phyloP scores from a whole-genome alignment of 148 eudicot species.

The Rhododendron mucronatum region DNA sequence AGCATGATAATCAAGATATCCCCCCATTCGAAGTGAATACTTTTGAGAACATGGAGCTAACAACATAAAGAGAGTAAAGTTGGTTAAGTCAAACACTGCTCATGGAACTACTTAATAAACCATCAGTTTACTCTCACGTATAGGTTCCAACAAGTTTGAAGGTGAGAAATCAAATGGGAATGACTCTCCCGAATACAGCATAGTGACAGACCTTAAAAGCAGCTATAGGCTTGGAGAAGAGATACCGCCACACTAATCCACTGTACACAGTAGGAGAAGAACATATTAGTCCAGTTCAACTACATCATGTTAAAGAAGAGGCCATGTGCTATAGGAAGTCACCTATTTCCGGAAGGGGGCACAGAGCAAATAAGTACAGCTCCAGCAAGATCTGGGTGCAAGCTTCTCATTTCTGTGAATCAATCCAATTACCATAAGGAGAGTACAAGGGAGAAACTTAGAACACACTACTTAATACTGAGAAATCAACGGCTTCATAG shows the following conservation, averaged over 20 bases:
- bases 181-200: neutral
- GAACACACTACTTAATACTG: neutral
- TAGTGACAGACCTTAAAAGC: conserved; percentile 67
- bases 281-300: conserved; percentile 1
- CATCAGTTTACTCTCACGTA: neutral
- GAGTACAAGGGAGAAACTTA: neutral
- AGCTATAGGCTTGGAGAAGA: conserved; percentile 83
- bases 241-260: conserved; percentile 87
- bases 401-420: conserved; percentile 24
- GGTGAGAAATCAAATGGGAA: neutral
- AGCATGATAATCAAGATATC: neutral
- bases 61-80: neutral
- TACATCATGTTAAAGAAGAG: neutral
- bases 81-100: neutral
- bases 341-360: conserved; percentile 95
- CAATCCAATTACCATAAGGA: neutral
- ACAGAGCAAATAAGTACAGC: conserved; percentile 86
- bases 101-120: neutral
- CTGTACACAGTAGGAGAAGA: conserved; percentile 32
- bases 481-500: neutral
- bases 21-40: neutral
- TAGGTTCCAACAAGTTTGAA: neutral
- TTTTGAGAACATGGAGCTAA: neutral
- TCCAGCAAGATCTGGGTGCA: conserved; percentile 61
- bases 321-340: conserved; percentile 11